These are phyloP conservation scores for Curvularia sp. DNA, from an alignment of 2,329 filamentous ascomycete genomes.

Conservation along the genomic window DNA sequence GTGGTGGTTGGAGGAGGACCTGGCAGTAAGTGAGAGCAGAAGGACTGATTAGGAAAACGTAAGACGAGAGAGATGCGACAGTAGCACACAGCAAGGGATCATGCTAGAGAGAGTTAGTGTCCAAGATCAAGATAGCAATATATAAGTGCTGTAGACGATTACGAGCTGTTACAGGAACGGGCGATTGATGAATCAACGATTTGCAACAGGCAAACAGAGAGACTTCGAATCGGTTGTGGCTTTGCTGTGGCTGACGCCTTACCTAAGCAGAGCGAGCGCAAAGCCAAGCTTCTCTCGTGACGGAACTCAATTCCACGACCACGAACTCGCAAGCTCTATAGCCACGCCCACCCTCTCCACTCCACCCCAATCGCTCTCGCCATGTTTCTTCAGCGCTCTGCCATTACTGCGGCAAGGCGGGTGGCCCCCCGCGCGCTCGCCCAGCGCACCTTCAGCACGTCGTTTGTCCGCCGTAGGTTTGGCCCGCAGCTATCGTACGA, in stretches of 20 bases:
- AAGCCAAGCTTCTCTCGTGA: conserved; percentile 29
- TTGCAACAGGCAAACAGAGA: neutral
- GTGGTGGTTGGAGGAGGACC: neutral
- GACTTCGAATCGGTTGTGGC: neutral
- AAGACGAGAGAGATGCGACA: neutral
- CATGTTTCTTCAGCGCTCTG: conserved; percentile 60
- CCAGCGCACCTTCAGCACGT: conserved; percentile 56
- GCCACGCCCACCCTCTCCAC: conserved; percentile 43
- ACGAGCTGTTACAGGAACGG: conserved; percentile 1
- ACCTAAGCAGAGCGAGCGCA: conserved; percentile 28
- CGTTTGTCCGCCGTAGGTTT: conserved; percentile 56
- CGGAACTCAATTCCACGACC: conserved; percentile 35
- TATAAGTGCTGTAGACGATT: conserved; percentile 3
- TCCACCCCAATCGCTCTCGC: conserved; percentile 48
- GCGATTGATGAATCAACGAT: conserved; percentile 15
- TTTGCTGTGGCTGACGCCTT: conserved; percentile 17
- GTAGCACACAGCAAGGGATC: neutral
- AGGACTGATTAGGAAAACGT: neutral
- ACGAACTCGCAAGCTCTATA: conserved; percentile 36
- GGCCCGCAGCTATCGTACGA: conserved; percentile 42
- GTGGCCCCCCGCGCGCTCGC: conserved; percentile 51
- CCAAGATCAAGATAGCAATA: conserved; percentile 9
- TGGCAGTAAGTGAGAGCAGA: neutral
- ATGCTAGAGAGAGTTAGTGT: conserved; percentile 2
- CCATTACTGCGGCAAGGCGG: conserved; percentile 56